Conservation (phyloP, 1,284 basidiomycete species). For the Peniophora sp. region DNA sequence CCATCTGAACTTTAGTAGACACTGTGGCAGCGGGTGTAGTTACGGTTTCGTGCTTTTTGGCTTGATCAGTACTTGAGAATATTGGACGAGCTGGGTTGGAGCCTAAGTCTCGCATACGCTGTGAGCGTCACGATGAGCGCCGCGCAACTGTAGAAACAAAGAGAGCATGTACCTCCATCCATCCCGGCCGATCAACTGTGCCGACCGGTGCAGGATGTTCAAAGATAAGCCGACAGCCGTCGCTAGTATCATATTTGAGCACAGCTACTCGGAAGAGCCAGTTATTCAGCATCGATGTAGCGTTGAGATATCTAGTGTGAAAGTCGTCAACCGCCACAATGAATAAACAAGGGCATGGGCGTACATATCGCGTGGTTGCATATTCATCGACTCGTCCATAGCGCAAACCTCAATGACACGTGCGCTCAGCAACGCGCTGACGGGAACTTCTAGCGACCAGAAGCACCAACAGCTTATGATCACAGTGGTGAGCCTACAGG, state of each 20-base stretch:
- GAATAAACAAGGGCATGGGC: too few species aligned
- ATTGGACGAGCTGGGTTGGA: background rate
- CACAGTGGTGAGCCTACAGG: slow-evolving; percentile 17
- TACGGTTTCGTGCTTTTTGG: background rate
- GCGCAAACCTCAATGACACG: slow-evolving; percentile 43
- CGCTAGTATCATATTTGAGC: slow-evolving; percentile 25
- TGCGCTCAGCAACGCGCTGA: slow-evolving; percentile 27
- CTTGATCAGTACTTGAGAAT: background rate
- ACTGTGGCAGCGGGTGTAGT: background rate
- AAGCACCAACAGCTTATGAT: slow-evolving; percentile 63
- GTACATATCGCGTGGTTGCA: slow-evolving; percentile 19
- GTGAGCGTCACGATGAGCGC: too few species aligned
- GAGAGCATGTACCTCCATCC: slow-evolving; percentile 6
- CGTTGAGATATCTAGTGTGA: slow-evolving; percentile 6
- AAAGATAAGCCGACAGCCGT: background rate
- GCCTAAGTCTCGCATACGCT: background rate
- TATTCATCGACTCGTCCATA: slow-evolving; percentile 37
- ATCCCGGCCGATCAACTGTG: background rate
- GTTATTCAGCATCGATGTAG: slow-evolving; percentile 49
- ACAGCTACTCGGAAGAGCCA: slow-evolving; percentile 59
- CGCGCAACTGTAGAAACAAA: too few species aligned
- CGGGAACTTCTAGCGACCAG: slow-evolving; percentile 40
- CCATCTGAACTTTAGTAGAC: slow-evolving; percentile 24
- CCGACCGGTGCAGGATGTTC: background rate
- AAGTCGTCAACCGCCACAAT: background rate